Conservation (phyloP, 2,329 filamentous ascomycete species). For the Trichoderma sp. region DNA sequence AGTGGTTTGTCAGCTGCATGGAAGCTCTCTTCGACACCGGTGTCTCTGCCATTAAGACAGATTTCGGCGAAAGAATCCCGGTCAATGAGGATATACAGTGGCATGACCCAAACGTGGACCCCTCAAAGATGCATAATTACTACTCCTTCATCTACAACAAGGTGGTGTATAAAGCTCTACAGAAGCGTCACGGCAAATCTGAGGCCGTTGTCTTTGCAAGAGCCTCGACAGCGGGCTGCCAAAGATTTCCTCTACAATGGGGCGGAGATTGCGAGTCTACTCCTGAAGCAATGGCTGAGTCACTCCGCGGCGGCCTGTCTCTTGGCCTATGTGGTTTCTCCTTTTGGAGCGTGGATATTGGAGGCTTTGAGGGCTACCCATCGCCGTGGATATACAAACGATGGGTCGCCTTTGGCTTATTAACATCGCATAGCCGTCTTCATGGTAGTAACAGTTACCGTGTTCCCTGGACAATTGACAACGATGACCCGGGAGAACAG, state of each 20-base stretch:
- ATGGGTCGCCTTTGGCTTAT: conserved; percentile 72
- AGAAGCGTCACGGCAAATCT: conserved; percentile 48
- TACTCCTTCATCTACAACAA: conserved; percentile 74
- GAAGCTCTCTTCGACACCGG: conserved; percentile 65
- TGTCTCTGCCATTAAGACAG: conserved; percentile 71
- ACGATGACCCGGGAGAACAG: conserved; percentile 56
- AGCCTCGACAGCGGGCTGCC: conserved; percentile 64
- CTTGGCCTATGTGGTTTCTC: conserved; percentile 63
- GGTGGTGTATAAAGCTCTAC: conserved; percentile 64
- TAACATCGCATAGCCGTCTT: conserved; percentile 68
- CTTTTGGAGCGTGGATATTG: conserved; percentile 70
- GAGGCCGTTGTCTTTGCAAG: conserved; percentile 66
- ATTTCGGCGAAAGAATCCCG: conserved; percentile 72
- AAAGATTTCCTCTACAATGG: conserved; percentile 69
- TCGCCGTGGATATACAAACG: conserved; percentile 70
- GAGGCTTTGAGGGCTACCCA: conserved; percentile 68
- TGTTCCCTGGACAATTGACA: conserved; percentile 71
- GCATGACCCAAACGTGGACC: conserved; percentile 57
- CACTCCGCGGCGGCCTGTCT: conserved; percentile 62
- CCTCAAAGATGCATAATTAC: conserved; percentile 71
- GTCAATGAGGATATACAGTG: conserved; percentile 63
- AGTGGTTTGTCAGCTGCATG: conserved; percentile 64
- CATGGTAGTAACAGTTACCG: conserved; percentile 70
- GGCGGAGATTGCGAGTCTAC: conserved; percentile 75
- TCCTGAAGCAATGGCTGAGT: conserved; percentile 70